phyloP scores from a whole-genome alignment of 495 filamentous ascomycete genomes.

The Aspergillus wentii region DNA sequence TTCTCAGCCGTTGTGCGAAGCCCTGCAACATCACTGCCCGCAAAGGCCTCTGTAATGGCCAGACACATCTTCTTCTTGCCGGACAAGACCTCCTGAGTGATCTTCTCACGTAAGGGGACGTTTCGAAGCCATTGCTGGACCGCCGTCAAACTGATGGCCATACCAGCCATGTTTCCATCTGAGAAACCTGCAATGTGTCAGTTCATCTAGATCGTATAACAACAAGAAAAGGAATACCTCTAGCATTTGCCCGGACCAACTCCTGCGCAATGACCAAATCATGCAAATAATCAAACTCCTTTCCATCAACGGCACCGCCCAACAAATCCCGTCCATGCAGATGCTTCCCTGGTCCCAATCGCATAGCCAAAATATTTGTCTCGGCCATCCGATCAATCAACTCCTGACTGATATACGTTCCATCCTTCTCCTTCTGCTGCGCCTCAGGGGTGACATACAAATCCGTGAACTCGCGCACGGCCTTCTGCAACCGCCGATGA shows the following conservation, averaged over 20 bases:
- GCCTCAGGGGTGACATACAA: conserved; percentile 68
- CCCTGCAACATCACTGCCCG: conserved; percentile 80
- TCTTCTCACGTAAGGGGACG: conserved; percentile 55
- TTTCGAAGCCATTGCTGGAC: conserved; percentile 75
- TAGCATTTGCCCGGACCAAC: conserved; percentile 59
- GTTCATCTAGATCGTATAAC: conserved; percentile 38
- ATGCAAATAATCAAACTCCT: conserved; percentile 87
- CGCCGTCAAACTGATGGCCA: conserved; percentile 79
- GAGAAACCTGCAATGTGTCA: conserved; percentile 35
- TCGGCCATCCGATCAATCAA: conserved; percentile 74
- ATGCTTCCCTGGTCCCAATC: conserved; percentile 79
- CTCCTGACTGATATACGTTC: conserved; percentile 69
- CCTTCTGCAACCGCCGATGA: conserved; percentile 65
- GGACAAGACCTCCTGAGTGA: conserved; percentile 67
- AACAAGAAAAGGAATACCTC: conserved; percentile 35
- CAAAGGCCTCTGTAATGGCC: conserved; percentile 87
- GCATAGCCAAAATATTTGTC: conserved; percentile 73
- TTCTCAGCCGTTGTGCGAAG: conserved; percentile 76
- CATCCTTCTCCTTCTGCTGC: conserved; percentile 70
- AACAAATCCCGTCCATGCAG: conserved; percentile 65
- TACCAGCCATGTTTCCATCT: conserved; percentile 65
- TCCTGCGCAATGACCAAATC: conserved; percentile 76
- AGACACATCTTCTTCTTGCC: conserved; percentile 86
- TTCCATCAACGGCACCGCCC: conserved; percentile 64
- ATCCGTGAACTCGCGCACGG: conserved; percentile 71